A percentile compares a stretch with the other conserved stretches of the same genome.
Conservation (phyloP, 2,329 filamentous ascomycete species). For the Fusarium sp. region DNA sequence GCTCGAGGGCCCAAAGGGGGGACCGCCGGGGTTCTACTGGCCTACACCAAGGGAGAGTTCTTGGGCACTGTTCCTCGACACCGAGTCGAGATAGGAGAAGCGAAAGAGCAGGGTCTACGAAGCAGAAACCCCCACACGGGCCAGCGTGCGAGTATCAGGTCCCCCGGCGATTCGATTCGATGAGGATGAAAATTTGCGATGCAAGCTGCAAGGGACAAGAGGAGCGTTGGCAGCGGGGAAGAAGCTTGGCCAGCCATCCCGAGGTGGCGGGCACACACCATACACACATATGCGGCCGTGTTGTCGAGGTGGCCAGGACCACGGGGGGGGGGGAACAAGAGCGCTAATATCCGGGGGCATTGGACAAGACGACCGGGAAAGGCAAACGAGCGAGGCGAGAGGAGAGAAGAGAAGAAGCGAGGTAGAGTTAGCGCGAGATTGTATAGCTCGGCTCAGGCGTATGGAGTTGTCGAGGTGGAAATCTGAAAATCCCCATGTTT, state of each 20-base stretch:
- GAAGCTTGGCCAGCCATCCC: conserved; percentile 11
- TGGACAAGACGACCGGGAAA: conserved; percentile 20
- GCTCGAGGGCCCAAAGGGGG: neutral
- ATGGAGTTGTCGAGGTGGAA: conserved; percentile 35
- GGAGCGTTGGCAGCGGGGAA: conserved; percentile 17
- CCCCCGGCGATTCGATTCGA: conserved; percentile 17
- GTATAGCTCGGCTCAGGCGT: conserved; percentile 39
- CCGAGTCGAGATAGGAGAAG: conserved; percentile 1
- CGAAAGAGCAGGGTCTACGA: conserved; percentile 17
- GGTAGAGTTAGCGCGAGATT: conserved; percentile 33
- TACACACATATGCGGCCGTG: conserved; percentile 1
- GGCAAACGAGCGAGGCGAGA: conserved; percentile 13
- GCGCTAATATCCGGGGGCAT: conserved; percentile 16
- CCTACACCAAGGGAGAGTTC: conserved; percentile 12
- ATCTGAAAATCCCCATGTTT: conserved; percentile 26
- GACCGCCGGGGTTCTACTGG: neutral
- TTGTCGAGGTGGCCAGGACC: conserved; percentile 4
- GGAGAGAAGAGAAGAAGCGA: neutral
- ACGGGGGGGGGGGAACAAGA: neutral
- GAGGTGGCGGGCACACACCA: conserved; percentile 18
- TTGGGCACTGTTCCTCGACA: neutral
- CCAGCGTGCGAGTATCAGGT: conserved; percentile 5
- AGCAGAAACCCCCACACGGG: conserved; percentile 9
- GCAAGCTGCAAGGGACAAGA: conserved; percentile 43
- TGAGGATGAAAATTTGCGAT: conserved; percentile 25